These are phyloP conservation scores for Fragosphaeria purpurea DNA, from an alignment of 2,329 filamentous ascomycete species.

Conservation along the genomic window DNA sequence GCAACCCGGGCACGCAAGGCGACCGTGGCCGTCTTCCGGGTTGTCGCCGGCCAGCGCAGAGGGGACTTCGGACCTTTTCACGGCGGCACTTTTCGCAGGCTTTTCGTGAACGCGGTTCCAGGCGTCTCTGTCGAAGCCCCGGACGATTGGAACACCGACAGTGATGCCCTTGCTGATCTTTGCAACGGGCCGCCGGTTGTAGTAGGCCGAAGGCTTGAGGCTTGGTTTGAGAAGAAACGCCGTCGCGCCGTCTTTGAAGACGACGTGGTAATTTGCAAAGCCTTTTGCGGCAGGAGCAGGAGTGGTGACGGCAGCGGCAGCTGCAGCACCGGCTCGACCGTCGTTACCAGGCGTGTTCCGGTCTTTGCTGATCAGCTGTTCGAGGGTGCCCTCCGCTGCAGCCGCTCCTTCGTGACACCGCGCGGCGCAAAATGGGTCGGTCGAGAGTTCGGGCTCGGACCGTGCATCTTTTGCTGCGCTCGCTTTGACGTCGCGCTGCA, in stretches of 20 bases:
- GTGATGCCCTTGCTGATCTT: constrained; percentile 76
- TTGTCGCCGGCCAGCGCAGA: background rate
- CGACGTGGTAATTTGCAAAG: constrained; percentile 69
- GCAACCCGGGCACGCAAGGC: constrained; percentile 45
- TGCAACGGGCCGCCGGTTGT: constrained; percentile 68
- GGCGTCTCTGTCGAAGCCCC: constrained; percentile 69
- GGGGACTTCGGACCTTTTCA: constrained; percentile 15
- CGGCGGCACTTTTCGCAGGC: constrained; percentile 2
- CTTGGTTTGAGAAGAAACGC: constrained; percentile 84
- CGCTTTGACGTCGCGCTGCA: constrained; percentile 24
- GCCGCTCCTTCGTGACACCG: constrained; percentile 51
- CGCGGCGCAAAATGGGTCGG: constrained; percentile 49
- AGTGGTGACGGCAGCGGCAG: constrained; percentile 26
- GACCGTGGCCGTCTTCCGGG: constrained; percentile 5
- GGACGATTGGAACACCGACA: constrained; percentile 77
- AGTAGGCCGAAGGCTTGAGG: constrained; percentile 74
- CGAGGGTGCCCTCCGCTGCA: constrained; percentile 42
- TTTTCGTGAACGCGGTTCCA: constrained; percentile 64
- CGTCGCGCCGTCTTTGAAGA: constrained; percentile 67
- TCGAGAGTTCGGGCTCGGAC: constrained; percentile 34
- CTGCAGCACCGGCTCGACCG: constrained; percentile 19
- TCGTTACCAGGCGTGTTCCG: background rate
- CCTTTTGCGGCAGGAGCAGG: constrained; percentile 33
- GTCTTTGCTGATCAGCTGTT: constrained; percentile 23
- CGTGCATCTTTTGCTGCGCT: constrained; percentile 13